A percentile compares a stretch with the other conserved stretches of the same genome.
Conservation (phyloP, 2,329 filamentous ascomycete species). For the Apiospora aurea region DNA sequence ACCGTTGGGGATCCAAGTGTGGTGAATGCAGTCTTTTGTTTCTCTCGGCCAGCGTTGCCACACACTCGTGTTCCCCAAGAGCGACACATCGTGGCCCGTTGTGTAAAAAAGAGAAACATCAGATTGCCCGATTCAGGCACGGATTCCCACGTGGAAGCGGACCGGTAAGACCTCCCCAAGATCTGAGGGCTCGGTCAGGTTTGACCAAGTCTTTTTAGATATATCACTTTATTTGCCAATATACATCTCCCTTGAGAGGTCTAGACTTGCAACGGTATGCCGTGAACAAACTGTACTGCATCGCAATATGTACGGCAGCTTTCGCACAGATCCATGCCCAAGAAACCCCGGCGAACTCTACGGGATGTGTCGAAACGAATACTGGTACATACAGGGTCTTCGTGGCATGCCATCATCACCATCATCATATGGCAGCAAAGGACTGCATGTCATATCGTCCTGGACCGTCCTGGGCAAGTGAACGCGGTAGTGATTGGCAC, state of each 20-base stretch:
- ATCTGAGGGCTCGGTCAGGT: background rate
- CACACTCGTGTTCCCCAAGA: background rate
- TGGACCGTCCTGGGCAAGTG: background rate
- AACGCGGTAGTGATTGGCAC: background rate
- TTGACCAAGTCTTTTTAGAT: background rate
- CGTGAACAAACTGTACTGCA: background rate
- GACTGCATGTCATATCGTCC: background rate
- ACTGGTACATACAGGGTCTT: background rate
- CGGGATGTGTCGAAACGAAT: background rate
- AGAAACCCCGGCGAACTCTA: background rate
- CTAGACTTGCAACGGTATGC: background rate
- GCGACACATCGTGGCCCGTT: background rate
- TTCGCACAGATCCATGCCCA: background rate
- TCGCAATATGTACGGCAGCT: background rate
- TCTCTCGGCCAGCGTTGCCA: background rate
- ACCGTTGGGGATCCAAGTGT: background rate
- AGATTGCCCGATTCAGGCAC: background rate
- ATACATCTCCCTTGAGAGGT: background rate
- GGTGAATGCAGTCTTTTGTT: too few relatives aligned
- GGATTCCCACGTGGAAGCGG: slow-evolving; percentile 12
- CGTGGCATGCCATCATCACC: background rate
- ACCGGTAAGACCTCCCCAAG: background rate
- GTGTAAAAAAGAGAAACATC: slow-evolving; percentile 3
- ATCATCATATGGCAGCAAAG: background rate
- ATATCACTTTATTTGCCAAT: background rate